A percentile compares a stretch with the other conserved stretches of the same genome.
Conservation (phyloP, 1,139 yeast genomes). For the Magnusiomyces suaveolens region DNA sequence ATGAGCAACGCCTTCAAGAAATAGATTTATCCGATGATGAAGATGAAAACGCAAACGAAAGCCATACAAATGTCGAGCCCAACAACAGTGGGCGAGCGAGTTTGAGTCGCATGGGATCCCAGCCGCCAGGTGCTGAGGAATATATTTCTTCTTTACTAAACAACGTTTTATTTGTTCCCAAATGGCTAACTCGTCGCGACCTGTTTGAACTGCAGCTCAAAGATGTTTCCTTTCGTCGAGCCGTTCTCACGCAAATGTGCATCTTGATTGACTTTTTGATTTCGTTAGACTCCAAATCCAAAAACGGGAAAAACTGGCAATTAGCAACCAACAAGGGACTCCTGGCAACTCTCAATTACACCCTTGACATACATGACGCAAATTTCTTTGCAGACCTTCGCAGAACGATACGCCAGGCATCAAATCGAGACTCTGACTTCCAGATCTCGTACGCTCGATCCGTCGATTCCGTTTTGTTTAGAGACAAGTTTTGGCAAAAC, state of each 20-base stretch:
- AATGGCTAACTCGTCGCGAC: conserved; percentile 31
- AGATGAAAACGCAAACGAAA: conserved; percentile 1
- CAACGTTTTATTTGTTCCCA: conserved; percentile 25
- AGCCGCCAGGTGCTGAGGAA: neutral
- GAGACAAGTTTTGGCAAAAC: conserved; percentile 30
- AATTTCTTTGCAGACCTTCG: conserved; percentile 19
- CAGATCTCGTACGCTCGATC: conserved; percentile 20
- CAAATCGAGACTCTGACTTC: conserved; percentile 16
- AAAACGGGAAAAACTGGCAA: conserved; percentile 16
- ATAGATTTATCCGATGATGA: conserved; percentile 11
- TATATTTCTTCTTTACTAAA: neutral
- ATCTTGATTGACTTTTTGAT: conserved; percentile 28
- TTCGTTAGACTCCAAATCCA: conserved; percentile 18
- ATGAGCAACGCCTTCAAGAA: conserved; percentile 9
- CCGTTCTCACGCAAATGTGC: conserved; percentile 27
- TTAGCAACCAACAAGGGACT: conserved; percentile 21
- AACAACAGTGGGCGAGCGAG: neutral
- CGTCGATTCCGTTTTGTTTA: conserved; percentile 19
- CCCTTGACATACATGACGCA: conserved; percentile 19
- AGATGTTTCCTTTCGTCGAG: conserved; percentile 30
- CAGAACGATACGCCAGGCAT: conserved; percentile 11
- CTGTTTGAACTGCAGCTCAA: conserved; percentile 31
- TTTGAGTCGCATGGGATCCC: neutral
- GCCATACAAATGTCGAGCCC: neutral
- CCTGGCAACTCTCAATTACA: conserved; percentile 23